A percentile compares a stretch with the other conserved stretches of the same genome.
Evolutionary conservation across 1,284 basidiomycete genomes (phyloP).

Genomic region (Naganishia liquefaciens): DNA sequence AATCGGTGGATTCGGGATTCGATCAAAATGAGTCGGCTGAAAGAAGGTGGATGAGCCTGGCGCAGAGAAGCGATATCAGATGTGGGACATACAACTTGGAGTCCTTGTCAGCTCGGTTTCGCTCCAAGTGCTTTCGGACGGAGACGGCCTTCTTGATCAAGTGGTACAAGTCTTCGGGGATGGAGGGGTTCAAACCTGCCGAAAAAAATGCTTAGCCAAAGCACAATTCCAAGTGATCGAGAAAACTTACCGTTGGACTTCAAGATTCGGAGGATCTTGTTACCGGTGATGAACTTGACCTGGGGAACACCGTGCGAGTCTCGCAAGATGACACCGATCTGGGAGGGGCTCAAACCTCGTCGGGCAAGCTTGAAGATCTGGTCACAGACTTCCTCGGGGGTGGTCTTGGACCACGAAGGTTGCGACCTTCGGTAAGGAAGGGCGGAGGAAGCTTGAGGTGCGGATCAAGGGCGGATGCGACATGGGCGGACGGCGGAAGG

Average conservation of each 20-base stretch:
- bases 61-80: no score
- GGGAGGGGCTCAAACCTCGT: conserved; percentile 96
- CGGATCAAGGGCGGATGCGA: not conserved
- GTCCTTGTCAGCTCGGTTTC: conserved; percentile 97
- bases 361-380: conserved; percentile 97
- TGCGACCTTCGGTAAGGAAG: conserved; percentile 95
- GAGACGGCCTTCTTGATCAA: conserved; percentile 99
- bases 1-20: conserved; percentile 98
- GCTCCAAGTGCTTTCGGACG: conserved; percentile 97
- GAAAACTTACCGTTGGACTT: conserved; percentile 81
- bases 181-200: conserved; percentile 88
- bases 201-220: not conserved
- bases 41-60: not conserved
- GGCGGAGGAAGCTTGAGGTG: conserved; percentile 77
- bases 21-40: conserved; percentile 85
- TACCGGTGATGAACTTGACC: conserved; percentile 96
- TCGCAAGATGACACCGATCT: conserved; percentile 97
- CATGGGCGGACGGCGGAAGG: not conserved
- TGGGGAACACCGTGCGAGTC: conserved; percentile 95
- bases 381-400: conserved; percentile 91
- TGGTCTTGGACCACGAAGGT: conserved; percentile 95
- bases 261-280: conserved; percentile 98
- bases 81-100: conserved; percentile 84
- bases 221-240: not conserved
- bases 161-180: conserved; percentile 99